phyloP scores from a whole-genome alignment of 257 asterid species.

The Lavandula angustifolia region DNA sequence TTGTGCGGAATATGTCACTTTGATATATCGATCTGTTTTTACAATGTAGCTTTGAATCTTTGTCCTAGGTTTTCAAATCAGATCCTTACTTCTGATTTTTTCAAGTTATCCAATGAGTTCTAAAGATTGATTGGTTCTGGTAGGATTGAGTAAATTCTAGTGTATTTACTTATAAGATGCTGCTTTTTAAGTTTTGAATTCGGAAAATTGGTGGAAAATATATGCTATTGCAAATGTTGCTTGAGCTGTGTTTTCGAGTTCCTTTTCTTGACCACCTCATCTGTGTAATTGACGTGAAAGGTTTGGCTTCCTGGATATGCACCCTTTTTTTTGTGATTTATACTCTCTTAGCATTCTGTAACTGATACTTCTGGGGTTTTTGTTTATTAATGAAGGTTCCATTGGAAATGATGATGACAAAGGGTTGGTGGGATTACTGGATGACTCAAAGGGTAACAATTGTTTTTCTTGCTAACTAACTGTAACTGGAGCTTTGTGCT shows the following conservation, averaged over 20 bases:
- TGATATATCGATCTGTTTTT: slow-evolving; percentile 46
- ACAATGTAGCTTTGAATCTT: slow-evolving; percentile 26
- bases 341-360: not conserved
- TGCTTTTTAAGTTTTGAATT: not conserved
- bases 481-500: slow-evolving; percentile 13
- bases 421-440: slow-evolving; percentile 58
- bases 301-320: slow-evolving; percentile 12
- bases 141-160: slow-evolving; percentile 9
- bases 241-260: slow-evolving; percentile 23
- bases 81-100: slow-evolving; percentile 32
- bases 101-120: slow-evolving; percentile 13
- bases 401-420: slow-evolving; percentile 79
- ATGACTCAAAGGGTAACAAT: slow-evolving; percentile 72
- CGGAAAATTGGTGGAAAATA: not conserved
- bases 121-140: slow-evolving; percentile 20
- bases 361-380: slow-evolving; percentile 20
- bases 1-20: slow-evolving; percentile 28
- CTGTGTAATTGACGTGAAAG: slow-evolving; percentile 14
- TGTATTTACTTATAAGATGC: slow-evolving; percentile 4
- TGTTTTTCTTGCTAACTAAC: slow-evolving; percentile 15
- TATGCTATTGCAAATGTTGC: not conserved
- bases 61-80: slow-evolving; percentile 58
- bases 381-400: slow-evolving; percentile 38
- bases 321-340: slow-evolving; percentile 1
- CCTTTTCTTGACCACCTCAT: not conserved